Percentiles rank a stretch among this genome's conserved stretches.
phyloP scores from a whole-genome alignment of 306 rosid species.

The Prunus armeniaca region DNA sequence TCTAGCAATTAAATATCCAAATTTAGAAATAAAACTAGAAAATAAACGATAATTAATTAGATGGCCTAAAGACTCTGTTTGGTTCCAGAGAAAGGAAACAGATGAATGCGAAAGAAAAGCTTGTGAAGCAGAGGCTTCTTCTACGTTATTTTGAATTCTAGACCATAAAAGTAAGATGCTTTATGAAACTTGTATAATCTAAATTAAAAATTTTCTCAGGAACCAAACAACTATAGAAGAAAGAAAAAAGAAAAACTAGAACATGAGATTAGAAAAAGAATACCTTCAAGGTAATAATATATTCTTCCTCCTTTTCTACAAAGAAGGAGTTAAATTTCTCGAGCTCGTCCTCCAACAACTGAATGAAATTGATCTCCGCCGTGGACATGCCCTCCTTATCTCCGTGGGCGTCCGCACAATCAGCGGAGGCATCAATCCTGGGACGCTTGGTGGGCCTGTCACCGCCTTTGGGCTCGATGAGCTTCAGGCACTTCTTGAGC shows the following conservation, averaged over 20 bases:
- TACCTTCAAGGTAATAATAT: conserved; percentile 90
- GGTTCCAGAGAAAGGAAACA: not conserved
- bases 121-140: not conserved
- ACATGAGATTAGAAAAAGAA: not conserved
- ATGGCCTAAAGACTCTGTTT: not conserved
- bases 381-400: conserved; percentile 38
- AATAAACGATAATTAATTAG: not conserved
- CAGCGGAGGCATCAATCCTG: conserved; percentile 29
- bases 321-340: conserved; percentile 89
- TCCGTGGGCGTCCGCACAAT: not conserved
- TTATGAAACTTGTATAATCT: too few species aligned
- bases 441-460: conserved; percentile 56
- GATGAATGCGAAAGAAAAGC: not conserved
- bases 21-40: not conserved
- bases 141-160: not conserved
- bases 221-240: conserved; percentile 14
- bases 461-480: conserved; percentile 48
- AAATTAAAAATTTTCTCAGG: not conserved
- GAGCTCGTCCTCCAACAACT: conserved; percentile 71
- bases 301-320: conserved; percentile 95
- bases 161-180: not conserved
- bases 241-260: not conserved
- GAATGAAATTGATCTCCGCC: conserved; percentile 69
- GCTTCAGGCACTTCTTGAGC: conserved; percentile 83
- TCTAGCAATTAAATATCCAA: not conserved